Evolutionary conservation across 805 yeast species (phyloP), one percentile per base, ranked within the genome.

Genomic region (Suhomyces xylopsoci): DNA sequence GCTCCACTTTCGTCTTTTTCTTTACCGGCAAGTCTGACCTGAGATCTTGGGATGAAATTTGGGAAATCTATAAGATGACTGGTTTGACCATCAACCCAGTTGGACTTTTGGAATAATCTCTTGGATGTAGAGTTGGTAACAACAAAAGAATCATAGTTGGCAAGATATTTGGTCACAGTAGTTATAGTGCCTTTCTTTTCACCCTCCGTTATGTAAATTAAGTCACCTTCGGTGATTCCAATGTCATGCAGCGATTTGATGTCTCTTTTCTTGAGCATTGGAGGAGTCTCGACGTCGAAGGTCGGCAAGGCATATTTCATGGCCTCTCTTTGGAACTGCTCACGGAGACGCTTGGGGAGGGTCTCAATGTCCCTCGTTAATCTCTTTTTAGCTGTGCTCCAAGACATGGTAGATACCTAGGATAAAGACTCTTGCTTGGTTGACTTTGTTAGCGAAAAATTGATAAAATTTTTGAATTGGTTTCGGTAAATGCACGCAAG

Each of bases 1-100:
- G 76, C 67, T 2, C 93, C 93, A 24, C 79, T 77, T 48, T 83
- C 90, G 58, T 85, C 85, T 50, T 77, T 82, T 47, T 89, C 79
- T 57, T 87, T 88, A 22, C 93, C 92, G 1, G 93, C 94, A 48
- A 93, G 79, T 63, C 85, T 84, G 53, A 92, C 73, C 57, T 85
- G 82, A 22, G 74, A 72, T 55, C 81, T 78, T 36, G 82, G 81
- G 26, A 89, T 78, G 5, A 85, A 79, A 38, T 73, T 73, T 38
- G 96, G 96, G 62, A 81, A 81, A 34, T 85, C 85, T 22, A 86
- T 74, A 44, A 90, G 82, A 59, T 90, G 93, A 43, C 87, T 80
- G 20, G 76, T 77, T 64, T 88, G 94, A 34, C 86, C 85, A 44
- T 81, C 84, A 40, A 80, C 76, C 96, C 96, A 89, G 60, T 80